phyloP scores from a whole-genome alignment of 805 yeast genomes.

The Yamadazyma sp. region DNA sequence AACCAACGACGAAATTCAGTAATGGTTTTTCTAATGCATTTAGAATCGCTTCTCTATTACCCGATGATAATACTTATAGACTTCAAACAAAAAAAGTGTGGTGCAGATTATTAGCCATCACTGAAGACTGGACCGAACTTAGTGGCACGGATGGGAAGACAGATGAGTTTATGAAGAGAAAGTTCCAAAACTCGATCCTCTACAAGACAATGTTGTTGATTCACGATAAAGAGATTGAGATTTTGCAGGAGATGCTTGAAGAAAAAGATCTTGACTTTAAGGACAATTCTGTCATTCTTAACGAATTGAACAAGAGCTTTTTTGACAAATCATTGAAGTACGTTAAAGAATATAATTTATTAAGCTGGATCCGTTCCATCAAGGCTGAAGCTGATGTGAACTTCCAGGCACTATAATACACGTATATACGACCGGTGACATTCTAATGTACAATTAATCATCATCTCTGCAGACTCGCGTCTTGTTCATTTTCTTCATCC shows the following conservation, averaged over 20 bases:
- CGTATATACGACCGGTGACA: conserved; percentile 1
- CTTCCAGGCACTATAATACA: conserved; percentile 10
- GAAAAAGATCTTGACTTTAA: conserved; percentile 10
- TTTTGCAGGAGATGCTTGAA: conserved; percentile 13
- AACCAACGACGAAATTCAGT: conserved; percentile 23
- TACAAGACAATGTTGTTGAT: conserved; percentile 44
- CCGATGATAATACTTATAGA: conserved; percentile 24
- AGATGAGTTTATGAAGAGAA: conserved; percentile 41
- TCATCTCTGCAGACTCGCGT: conserved; percentile 4
- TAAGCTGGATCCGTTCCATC: conserved; percentile 22
- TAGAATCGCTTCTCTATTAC: conserved; percentile 45
- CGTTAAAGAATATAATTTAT: conserved; percentile 11
- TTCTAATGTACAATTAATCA: conserved; percentile 1
- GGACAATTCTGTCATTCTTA: conserved; percentile 9
- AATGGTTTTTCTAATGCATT: conserved; percentile 45
- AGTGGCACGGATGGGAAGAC: conserved; percentile 34
- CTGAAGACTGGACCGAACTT: conserved; percentile 53
- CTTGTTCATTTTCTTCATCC: conserved; percentile 12
- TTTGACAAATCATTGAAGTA: conserved; percentile 6
- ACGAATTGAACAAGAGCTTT: conserved; percentile 14
- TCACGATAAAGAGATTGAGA: conserved; percentile 13
- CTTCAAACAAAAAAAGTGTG: conserved; percentile 42
- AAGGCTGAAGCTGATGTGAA: conserved; percentile 19
- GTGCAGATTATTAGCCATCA: conserved; percentile 53
- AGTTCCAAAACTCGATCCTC: conserved; percentile 42